Percentiles rank a stretch among this genome's conserved stretches.
These are phyloP conservation scores for Nectriaceae sp. DNA, from an alignment of 2,329 filamentous ascomycete species.

Conservation along the genomic window DNA sequence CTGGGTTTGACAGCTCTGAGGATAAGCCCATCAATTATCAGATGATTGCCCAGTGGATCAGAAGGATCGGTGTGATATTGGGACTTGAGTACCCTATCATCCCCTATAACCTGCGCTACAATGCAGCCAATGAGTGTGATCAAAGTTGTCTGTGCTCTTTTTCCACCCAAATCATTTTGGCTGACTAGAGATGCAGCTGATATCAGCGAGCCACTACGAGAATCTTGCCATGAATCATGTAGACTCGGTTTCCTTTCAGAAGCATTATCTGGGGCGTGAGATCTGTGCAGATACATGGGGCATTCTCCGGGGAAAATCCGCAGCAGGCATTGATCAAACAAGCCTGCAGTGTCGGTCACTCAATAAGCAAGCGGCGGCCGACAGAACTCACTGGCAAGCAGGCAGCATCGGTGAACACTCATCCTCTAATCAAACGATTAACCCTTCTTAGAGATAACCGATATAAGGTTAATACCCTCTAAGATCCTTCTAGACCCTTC, in stretches of 20 bases:
- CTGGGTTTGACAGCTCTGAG: conserved; percentile 14
- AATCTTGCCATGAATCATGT: not conserved
- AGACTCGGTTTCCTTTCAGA: not conserved
- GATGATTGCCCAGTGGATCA: conserved; percentile 16
- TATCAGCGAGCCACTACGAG: not conserved
- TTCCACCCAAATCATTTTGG: not conserved
- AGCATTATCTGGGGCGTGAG: not conserved
- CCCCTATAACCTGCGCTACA: conserved; percentile 1
- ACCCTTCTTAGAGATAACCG: too few relatives aligned
- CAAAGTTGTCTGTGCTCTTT: not conserved
- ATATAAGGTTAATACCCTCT: too few relatives aligned
- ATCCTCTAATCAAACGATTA: too few relatives aligned
- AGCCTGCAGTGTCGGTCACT: not conserved
- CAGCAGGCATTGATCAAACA: not conserved
- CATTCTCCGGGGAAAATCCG: not conserved
- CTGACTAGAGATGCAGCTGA: not conserved
- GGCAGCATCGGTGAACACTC: not conserved
- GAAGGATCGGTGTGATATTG: conserved; percentile 2
- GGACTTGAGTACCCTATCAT: not conserved
- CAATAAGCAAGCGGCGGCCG: not conserved
- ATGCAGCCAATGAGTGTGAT: not conserved
- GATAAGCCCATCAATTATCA: conserved; percentile 9
- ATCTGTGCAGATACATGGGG: not conserved
- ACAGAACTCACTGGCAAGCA: not conserved
- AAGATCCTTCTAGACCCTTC: too few relatives aligned